A percentile compares a stretch with the other conserved stretches of the same genome.
Evolutionary conservation across 2,329 filamentous ascomycete genomes (phyloP).

Genomic region (Penicillium sp.): DNA sequence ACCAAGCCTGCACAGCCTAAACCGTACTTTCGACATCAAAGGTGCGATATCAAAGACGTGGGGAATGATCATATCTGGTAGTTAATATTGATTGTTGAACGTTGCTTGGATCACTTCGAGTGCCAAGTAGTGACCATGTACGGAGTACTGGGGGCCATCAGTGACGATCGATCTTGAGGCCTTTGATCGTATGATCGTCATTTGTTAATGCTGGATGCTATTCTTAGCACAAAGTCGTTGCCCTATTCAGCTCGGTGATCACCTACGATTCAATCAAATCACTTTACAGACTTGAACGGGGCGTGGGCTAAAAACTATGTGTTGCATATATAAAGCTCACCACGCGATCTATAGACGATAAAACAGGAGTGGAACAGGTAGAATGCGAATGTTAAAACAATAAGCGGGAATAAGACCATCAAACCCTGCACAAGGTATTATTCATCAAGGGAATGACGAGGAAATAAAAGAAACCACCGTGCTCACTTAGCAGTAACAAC

Average conservation of each 20-base stretch:
- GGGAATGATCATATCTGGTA: no score
- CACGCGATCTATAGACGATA: constrained; percentile 3
- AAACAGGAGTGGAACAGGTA: neutral
- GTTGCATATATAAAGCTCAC: neutral
- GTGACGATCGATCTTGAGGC: no score
- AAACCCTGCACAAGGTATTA: neutral
- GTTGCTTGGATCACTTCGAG: no score
- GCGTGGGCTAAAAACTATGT: neutral
- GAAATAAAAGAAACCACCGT: neutral
- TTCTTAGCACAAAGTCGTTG: neutral
- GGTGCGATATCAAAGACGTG: no score
- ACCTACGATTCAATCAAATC: no score
- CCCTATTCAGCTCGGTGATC: no score
- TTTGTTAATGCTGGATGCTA: neutral
- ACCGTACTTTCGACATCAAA: no score
- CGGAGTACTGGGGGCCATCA: no score
- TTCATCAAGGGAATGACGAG: neutral
- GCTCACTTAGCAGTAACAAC: neutral
- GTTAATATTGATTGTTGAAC: no score
- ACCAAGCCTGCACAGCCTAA: no score
- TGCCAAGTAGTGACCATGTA: no score
- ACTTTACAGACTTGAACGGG: neutral
- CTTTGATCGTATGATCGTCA: no score
- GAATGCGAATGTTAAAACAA: neutral
- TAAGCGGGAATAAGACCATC: neutral